Conservation (phyloP, 2,329 filamentous ascomycete genomes). For the Penicillium italicum region DNA sequence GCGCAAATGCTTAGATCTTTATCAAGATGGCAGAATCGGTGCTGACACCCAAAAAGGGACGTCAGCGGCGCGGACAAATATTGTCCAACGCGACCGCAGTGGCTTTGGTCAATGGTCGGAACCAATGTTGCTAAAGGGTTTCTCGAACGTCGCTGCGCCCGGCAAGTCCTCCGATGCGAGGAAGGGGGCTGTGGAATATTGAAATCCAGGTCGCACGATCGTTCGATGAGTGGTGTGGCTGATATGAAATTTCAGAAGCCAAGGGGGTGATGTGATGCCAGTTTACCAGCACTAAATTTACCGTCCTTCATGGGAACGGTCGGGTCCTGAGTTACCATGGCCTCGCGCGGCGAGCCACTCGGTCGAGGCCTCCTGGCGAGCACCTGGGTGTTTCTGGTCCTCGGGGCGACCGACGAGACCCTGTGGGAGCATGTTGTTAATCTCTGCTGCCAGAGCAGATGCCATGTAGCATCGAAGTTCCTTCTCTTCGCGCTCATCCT, state of each 20-base stretch:
- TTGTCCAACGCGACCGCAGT: slow-evolving; percentile 9
- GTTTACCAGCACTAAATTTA: slow-evolving; percentile 19
- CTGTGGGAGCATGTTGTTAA: slow-evolving; percentile 42
- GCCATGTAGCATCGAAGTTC: slow-evolving; percentile 47
- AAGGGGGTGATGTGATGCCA: background rate
- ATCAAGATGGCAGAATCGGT: background rate
- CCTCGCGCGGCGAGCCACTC: slow-evolving; percentile 33
- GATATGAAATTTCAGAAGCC: slow-evolving; percentile 1
- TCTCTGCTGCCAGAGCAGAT: slow-evolving; percentile 44
- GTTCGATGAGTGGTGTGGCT: slow-evolving; percentile 10
- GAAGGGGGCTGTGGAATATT: slow-evolving; percentile 1
- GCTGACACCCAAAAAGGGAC: background rate
- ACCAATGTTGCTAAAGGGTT: background rate
- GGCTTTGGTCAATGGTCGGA: slow-evolving; percentile 5
- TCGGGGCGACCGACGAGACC: slow-evolving; percentile 29
- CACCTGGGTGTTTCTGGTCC: slow-evolving; percentile 43
- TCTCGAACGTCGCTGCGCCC: slow-evolving; percentile 9
- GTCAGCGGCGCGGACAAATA: background rate
- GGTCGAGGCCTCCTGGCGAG: slow-evolving; percentile 33
- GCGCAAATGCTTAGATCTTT: background rate
- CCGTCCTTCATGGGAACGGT: slow-evolving; percentile 33
- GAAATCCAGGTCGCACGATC: slow-evolving; percentile 10
- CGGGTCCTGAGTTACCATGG: slow-evolving; percentile 34
- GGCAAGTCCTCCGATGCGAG: slow-evolving; percentile 5
- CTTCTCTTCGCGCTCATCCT: slow-evolving; percentile 49